These are phyloP conservation scores for Pseudocohnilembus persalinus DNA, from an alignment of 169 alveolate genomes.

Conservation along the genomic window DNA sequence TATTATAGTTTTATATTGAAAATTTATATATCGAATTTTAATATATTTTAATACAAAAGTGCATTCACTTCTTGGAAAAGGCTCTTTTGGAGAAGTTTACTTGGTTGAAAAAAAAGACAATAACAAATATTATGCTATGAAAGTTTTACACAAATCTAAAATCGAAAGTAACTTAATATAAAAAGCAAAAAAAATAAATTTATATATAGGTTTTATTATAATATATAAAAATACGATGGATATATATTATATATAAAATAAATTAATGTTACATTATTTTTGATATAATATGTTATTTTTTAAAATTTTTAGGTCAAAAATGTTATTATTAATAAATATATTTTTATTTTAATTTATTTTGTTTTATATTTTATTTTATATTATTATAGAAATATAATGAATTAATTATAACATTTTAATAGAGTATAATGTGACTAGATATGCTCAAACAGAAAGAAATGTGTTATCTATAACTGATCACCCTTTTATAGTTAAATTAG, in stretches of 20 bases:
- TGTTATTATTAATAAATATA: no score
- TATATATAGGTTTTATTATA: neutral
- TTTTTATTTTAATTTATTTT: no score
- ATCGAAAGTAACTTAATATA: slow-evolving; percentile 41
- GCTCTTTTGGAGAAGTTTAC: slow-evolving; percentile 88
- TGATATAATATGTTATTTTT: no score
- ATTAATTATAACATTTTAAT: slow-evolving; percentile 18
- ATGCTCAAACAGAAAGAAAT: slow-evolving; percentile 89
- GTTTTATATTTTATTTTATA: no score
- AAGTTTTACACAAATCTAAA: slow-evolving; percentile 73
- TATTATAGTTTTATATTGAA: no score
- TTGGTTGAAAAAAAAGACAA: slow-evolving; percentile 75
- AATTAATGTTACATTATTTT: no score
- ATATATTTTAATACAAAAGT: slow-evolving; percentile 52
- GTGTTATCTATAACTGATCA: slow-evolving; percentile 81
- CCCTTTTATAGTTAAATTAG: slow-evolving; percentile 85
- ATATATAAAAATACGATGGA: no score
- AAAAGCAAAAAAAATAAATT: slow-evolving; percentile 15
- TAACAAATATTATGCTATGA: slow-evolving; percentile 75
- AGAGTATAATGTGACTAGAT: slow-evolving; percentile 78
- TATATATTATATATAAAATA: no score
- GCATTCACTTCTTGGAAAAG: slow-evolving; percentile 73
- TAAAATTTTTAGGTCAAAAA: no score
- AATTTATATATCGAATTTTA: no score
- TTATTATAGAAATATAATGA: no score